A percentile compares a stretch with the other conserved stretches of the same genome.
Conservation (phyloP, 2,329 filamentous ascomycete genomes). For the Coniella vitis region DNA sequence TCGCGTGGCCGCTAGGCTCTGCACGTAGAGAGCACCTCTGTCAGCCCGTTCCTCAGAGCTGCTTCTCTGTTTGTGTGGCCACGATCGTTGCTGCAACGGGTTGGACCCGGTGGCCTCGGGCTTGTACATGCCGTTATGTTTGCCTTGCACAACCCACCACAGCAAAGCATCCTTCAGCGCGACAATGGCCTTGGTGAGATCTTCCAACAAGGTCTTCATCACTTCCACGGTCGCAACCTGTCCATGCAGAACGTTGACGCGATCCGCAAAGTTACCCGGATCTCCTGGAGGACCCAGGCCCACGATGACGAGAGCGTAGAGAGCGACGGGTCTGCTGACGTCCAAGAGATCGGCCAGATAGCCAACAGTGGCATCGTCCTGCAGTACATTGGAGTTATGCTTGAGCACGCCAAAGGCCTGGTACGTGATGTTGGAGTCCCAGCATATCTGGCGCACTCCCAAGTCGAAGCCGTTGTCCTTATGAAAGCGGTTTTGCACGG, state of each 20-base stretch:
- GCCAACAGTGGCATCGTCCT: conserved; percentile 37
- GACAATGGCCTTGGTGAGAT: background rate
- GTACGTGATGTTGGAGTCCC: conserved; percentile 35
- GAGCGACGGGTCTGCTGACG: conserved; percentile 33
- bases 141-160: background rate
- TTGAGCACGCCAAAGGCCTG: conserved; percentile 51
- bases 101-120: too few species aligned
- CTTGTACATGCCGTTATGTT: too few species aligned
- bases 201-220: background rate
- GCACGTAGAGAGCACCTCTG: too few species aligned
- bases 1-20: too few species aligned
- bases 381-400: conserved; percentile 35
- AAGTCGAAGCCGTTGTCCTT: conserved; percentile 51
- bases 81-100: too few species aligned
- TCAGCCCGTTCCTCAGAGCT: too few species aligned
- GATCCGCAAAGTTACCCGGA: conserved; percentile 10
- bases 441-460: conserved; percentile 46
- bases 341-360: conserved; percentile 36
- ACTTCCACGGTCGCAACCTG: conserved; percentile 28
- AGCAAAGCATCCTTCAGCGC: background rate
- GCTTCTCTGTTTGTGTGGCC: too few species aligned
- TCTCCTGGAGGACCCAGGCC: conserved; percentile 23
- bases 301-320: conserved; percentile 43
- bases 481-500: conserved; percentile 75
- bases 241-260: conserved; percentile 34